Evolutionary conservation across 2,329 filamentous ascomycete genomes (phyloP), one percentile per base, ranked within the genome.

Genomic region (Trichoderma brevicompactum): DNA sequence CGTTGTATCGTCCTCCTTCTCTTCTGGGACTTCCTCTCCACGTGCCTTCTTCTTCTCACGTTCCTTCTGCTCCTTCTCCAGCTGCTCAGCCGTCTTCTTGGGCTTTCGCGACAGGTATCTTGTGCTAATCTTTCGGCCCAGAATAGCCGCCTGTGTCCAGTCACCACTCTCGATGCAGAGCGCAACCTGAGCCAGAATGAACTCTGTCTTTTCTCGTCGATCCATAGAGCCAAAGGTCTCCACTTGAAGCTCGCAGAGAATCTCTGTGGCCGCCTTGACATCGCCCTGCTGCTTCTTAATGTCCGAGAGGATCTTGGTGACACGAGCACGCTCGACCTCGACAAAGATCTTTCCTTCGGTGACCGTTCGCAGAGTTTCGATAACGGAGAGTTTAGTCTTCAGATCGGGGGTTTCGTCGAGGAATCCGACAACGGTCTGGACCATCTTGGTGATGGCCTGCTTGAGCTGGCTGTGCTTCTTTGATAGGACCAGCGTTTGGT

Each of bases 391-490:
- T 82, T 98, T 99, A 41, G 88, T 93, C 72, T 97, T 93, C 67
- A 92, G 75, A 74, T 87, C 90, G 40, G 95, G 93, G 23, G 93
- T 93, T 53, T 91, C 87, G 75, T 96, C 91, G 74, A 99, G 81
- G 79, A 98, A 97, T 67, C 83, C 85, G 89, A 99, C 97, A 68
- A 97, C 93, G 54, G 89, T 90, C 83, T 99, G 95, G 67, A 99
- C 94, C 95, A 99, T 99, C 83, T 94, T 95, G 73, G 95, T 98
- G 74, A 94, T 95, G 75, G 95, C 95, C 81, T 98, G 95, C 81
- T 99, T 99, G 76, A 99, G 93, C 83, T 99, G 95, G 73, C 94
- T 92, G 91, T 99, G 95, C 84, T 99, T 99, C 89, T 99, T 99
- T 70, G 95, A 98, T 65, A 99, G 85, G 69, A 97, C 85, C 73